Conservation (phyloP, 805 yeast genomes). For the Starmera caribaea region DNA sequence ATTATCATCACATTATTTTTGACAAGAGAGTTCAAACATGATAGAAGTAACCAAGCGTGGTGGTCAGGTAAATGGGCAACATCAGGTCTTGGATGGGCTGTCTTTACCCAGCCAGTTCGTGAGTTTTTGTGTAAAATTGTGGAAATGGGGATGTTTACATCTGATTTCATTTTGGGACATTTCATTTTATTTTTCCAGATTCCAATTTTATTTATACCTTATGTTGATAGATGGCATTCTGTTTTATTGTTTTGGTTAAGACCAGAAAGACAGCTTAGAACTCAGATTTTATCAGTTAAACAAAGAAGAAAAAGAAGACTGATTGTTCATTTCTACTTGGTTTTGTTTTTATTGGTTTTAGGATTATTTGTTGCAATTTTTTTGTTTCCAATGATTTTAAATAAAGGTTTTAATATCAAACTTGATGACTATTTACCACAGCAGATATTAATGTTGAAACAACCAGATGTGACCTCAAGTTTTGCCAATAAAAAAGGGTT, state of each 20-base stretch:
- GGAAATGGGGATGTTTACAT: conserved; percentile 48
- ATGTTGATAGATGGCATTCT: conserved; percentile 49
- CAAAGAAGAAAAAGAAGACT: conserved; percentile 30
- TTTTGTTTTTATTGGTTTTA: conserved; percentile 26
- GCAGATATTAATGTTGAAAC: conserved; percentile 22
- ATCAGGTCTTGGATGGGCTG: conserved; percentile 44
- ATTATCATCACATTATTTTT: conserved; percentile 33
- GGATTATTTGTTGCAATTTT: conserved; percentile 23
- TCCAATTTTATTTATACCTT: conserved; percentile 48
- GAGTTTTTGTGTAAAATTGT: conserved; percentile 47
- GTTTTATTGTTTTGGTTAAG: conserved; percentile 50
- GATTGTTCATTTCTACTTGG: conserved; percentile 22
- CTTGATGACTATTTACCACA: conserved; percentile 32
- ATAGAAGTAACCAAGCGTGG: conserved; percentile 51
- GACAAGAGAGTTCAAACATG: conserved; percentile 47
- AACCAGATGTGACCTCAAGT: conserved; percentile 27
- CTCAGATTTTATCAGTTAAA: conserved; percentile 33
- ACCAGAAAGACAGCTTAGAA: conserved; percentile 39
- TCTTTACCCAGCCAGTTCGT: conserved; percentile 45
- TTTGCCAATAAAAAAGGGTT: conserved; percentile 11
- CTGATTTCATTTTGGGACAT: conserved; percentile 46
- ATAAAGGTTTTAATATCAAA: conserved; percentile 27
- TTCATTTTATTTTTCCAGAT: conserved; percentile 38
- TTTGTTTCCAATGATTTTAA: conserved; percentile 29
- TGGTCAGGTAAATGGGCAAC: conserved; percentile 63